phyloP scores from a whole-genome alignment of 768 basidiomycete species.

The Ramaria sp. region DNA sequence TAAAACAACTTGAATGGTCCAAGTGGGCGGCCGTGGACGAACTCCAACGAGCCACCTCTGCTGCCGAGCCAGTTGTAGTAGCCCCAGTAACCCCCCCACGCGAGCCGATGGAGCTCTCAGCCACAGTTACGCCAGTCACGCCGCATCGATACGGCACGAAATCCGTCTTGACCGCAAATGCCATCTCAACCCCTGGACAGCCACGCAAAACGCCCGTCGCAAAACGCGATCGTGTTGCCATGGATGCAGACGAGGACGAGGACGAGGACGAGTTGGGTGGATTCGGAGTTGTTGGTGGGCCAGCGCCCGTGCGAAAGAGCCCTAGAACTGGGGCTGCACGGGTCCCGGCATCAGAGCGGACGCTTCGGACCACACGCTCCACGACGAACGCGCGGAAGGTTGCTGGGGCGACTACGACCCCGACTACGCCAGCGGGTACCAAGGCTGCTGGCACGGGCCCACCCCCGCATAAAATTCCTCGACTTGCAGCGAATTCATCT shows the following conservation, averaged over 20 bases:
- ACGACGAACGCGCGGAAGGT: conserved; percentile 34
- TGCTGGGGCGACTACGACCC: conserved; percentile 9
- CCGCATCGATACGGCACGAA: conserved; percentile 67
- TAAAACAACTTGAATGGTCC: conserved; percentile 88
- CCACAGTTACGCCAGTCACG: conserved; percentile 59
- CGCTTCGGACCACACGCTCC: conserved; percentile 65
- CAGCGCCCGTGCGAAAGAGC: neutral
- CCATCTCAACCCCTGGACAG: conserved; percentile 70
- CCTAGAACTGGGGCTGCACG: conserved; percentile 25
- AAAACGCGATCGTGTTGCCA: conserved; percentile 44
- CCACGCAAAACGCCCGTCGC: conserved; percentile 80
- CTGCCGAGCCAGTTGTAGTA: conserved; percentile 31
- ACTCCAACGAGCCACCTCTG: conserved; percentile 35
- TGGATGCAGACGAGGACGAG: conserved; percentile 60
- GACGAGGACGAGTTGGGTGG: conserved; percentile 33
- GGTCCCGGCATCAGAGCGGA: conserved; percentile 61
- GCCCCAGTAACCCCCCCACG: conserved; percentile 76
- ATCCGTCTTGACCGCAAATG: conserved; percentile 59
- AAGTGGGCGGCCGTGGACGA: conserved; percentile 90
- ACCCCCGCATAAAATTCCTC: conserved; percentile 29
- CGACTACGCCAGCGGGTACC: conserved; percentile 4
- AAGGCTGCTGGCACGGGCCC: conserved; percentile 19
- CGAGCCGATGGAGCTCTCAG: conserved; percentile 47
- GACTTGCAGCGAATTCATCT: conserved; percentile 29
- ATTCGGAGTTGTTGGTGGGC: conserved; percentile 44